phyloP scores from a whole-genome alignment of 495 filamentous ascomycete species.

The Wilcoxina mikolae region DNA sequence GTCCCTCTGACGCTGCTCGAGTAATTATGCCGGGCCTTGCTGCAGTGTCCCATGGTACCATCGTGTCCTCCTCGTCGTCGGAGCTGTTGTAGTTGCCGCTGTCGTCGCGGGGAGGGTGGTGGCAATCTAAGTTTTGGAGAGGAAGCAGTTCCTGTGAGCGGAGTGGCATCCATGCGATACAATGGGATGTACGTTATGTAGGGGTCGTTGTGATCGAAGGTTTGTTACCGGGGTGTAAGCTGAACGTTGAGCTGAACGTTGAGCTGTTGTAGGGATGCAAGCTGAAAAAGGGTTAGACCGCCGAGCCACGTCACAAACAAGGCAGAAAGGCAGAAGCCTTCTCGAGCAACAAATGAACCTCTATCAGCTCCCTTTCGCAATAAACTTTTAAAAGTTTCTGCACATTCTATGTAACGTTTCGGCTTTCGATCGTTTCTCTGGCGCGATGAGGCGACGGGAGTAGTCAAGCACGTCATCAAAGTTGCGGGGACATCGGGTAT shows the following conservation, averaged over 20 bases:
- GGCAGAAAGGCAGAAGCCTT: too few relatives aligned
- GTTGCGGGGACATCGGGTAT: too few relatives aligned
- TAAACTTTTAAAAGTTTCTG: too few relatives aligned
- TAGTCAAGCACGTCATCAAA: too few relatives aligned
- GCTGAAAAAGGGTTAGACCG: background rate
- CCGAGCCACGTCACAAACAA: too few relatives aligned
- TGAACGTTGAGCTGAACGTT: background rate
- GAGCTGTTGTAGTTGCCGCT: too few relatives aligned
- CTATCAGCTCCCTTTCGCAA: too few relatives aligned
- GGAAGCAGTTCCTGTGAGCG: background rate
- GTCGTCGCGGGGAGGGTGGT: conserved; percentile 7
- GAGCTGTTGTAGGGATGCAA: background rate
- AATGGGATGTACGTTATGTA: background rate
- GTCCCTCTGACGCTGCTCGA: conserved; percentile 11
- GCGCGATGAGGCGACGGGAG: too few relatives aligned
- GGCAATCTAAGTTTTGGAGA: background rate
- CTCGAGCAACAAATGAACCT: too few relatives aligned
- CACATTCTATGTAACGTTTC: too few relatives aligned
- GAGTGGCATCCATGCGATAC: background rate
- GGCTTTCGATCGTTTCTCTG: too few relatives aligned
- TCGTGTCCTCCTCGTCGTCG: conserved; percentile 23
- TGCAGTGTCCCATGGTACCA: too few relatives aligned
- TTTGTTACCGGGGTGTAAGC: background rate
- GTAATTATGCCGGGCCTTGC: conserved; percentile 11
- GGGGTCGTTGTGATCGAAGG: background rate